Percentiles rank a stretch among this genome's conserved stretches.
phyloP scores from a whole-genome alignment of 2,329 filamentous ascomycete species.

The Pseudogymnoascus sp. region DNA sequence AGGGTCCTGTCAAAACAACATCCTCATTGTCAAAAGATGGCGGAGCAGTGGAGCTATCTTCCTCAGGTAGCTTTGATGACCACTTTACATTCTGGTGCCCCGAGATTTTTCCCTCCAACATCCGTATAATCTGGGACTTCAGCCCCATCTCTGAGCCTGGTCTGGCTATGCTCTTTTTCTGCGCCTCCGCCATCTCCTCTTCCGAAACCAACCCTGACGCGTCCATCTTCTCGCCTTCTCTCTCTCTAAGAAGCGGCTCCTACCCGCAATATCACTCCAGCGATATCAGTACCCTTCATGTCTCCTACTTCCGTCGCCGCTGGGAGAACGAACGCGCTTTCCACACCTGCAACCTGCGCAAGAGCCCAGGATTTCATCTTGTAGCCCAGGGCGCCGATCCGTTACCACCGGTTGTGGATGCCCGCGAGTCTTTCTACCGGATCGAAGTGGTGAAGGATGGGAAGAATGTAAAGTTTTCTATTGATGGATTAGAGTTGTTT shows the following conservation, averaged over 20 bases:
- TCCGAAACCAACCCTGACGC: constrained; percentile 8
- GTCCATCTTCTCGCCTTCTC: constrained; percentile 25
- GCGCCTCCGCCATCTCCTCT: constrained; percentile 22
- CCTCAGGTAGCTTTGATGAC: constrained; percentile 22
- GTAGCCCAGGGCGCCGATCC: constrained; percentile 25
- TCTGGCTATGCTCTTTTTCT: constrained; percentile 31
- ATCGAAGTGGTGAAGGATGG: constrained; percentile 29
- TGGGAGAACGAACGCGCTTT: constrained; percentile 28
- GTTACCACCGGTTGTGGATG: constrained; percentile 25
- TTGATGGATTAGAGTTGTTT: constrained; percentile 27
- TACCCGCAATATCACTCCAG: constrained; percentile 16
- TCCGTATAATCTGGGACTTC: constrained; percentile 30
- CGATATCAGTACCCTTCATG: constrained; percentile 20
- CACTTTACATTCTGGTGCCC: constrained; percentile 31
- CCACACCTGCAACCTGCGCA: constrained; percentile 27
- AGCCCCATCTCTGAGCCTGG: constrained; percentile 27
- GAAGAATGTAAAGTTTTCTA: constrained; percentile 24
- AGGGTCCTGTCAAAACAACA: constrained; percentile 25
- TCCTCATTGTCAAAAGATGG: constrained; percentile 17
- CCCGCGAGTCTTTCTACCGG: constrained; percentile 26
- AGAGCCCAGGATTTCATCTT: constrained; percentile 28
- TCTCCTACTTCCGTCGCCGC: constrained; percentile 21
- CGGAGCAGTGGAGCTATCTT: constrained; percentile 24
- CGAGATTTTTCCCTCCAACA: constrained; percentile 27
- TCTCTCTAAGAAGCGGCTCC: constrained; percentile 21